phyloP scores from a whole-genome alignment of 2,329 filamentous ascomycete genomes.

The Neocatenulostroma microsporum region DNA sequence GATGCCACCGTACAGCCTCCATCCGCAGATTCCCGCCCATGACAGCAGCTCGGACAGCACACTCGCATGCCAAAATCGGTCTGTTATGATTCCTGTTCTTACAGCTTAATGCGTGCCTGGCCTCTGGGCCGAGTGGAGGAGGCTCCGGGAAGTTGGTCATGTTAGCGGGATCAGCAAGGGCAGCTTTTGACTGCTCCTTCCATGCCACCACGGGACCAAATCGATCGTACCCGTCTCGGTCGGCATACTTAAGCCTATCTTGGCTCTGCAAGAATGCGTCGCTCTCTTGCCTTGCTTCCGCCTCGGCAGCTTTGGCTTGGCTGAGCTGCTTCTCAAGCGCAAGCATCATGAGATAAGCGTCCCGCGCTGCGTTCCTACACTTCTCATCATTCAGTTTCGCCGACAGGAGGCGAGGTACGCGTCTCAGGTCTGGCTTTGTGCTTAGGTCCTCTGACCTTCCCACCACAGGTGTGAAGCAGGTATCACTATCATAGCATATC shows the following conservation, averaged over 20 bases:
- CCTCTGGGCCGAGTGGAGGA: neutral
- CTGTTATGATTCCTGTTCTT: neutral
- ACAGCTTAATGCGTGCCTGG: neutral
- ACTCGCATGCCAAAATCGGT: conserved; percentile 2
- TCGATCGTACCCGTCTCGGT: too few species aligned
- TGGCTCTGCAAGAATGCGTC: neutral
- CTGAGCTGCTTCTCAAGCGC: conserved; percentile 1
- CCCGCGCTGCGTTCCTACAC: neutral
- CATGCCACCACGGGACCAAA: too few species aligned
- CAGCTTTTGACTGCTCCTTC: too few species aligned
- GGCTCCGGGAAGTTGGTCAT: neutral
- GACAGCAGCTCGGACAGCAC: conserved; percentile 1
- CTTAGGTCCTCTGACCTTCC: too few species aligned
- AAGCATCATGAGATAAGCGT: neutral
- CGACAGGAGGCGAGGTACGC: neutral
- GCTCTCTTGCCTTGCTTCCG: neutral
- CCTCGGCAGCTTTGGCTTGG: neutral
- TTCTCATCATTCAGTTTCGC: neutral
- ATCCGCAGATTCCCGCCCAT: neutral
- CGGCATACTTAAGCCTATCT: too few species aligned
- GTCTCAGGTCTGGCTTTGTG: neutral
- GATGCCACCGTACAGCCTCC: neutral
- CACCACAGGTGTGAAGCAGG: too few species aligned
- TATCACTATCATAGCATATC: too few species aligned
- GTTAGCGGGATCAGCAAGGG: neutral